phyloP scores from a whole-genome alignment of 805 yeast species.

The Nakazawaea laoshanensis region DNA sequence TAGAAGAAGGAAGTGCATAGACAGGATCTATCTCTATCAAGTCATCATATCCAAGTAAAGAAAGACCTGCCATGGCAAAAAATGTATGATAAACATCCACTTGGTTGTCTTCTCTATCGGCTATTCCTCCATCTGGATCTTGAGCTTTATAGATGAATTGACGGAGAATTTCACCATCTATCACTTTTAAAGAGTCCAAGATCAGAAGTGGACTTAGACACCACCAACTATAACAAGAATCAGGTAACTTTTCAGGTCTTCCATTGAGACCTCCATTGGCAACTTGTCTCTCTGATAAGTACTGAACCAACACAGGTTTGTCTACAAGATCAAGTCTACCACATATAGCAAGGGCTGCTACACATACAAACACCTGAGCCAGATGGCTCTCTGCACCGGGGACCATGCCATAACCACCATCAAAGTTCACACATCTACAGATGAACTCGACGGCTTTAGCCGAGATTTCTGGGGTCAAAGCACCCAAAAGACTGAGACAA shows the following conservation, averaged over 20 bases:
- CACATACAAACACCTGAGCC: slow-evolving; percentile 82
- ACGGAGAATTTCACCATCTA: slow-evolving; percentile 54
- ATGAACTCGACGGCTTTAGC: slow-evolving; percentile 63
- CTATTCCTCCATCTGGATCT: slow-evolving; percentile 82
- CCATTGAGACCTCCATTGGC: slow-evolving; percentile 91
- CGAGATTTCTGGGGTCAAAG: slow-evolving; percentile 41
- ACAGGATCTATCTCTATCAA: slow-evolving; percentile 71
- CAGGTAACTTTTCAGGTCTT: slow-evolving; percentile 91
- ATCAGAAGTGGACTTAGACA: slow-evolving; percentile 70
- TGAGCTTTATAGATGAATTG: slow-evolving; percentile 71
- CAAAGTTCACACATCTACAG: slow-evolving; percentile 72
- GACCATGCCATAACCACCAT: slow-evolving; percentile 89
- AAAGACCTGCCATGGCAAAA: slow-evolving; percentile 84
- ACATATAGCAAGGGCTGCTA: slow-evolving; percentile 71
- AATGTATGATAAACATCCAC: slow-evolving; percentile 90
- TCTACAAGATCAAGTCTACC: slow-evolving; percentile 43
- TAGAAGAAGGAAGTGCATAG: slow-evolving; percentile 64
- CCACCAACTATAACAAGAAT: slow-evolving; percentile 99
- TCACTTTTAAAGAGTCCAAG: slow-evolving; percentile 63
- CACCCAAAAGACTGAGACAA: slow-evolving; percentile 60
- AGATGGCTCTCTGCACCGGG: slow-evolving; percentile 97
- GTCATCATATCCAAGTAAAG: slow-evolving; percentile 57
- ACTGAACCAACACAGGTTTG: slow-evolving; percentile 53
- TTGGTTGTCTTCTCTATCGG: slow-evolving; percentile 86
- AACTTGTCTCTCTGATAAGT: slow-evolving; percentile 90